phyloP scores from a whole-genome alignment of 176 grass and related monocot genomes.

The Musa acuminata region DNA sequence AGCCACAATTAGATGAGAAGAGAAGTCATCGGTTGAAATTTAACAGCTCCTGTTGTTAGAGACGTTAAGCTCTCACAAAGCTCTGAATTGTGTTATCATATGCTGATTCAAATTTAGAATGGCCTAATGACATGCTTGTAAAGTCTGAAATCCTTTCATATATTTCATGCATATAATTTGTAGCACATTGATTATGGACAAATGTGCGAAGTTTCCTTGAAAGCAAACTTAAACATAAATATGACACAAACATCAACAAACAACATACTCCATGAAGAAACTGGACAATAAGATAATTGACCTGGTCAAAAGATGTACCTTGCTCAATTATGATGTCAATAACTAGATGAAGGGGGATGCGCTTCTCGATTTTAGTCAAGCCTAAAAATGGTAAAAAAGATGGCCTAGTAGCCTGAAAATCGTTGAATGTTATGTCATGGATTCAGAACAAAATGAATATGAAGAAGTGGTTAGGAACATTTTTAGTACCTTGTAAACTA shows the following conservation, averaged over 20 bases:
- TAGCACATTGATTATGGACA: neutral
- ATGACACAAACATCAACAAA: neutral
- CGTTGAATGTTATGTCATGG: neutral
- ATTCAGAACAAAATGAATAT: constrained; percentile 5
- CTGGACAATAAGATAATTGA: neutral
- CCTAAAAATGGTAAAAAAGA: constrained; percentile 44
- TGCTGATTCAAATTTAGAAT: neutral
- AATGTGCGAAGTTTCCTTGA: neutral
- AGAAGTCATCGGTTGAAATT: neutral
- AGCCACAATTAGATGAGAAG: too few species aligned
- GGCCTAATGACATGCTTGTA: neutral
- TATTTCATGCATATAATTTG: neutral
- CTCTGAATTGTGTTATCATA: neutral
- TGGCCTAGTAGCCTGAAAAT: constrained; percentile 37
- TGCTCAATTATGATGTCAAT: constrained; percentile 53
- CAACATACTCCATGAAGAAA: neutral
- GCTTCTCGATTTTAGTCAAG: constrained; percentile 37
- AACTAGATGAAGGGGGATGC: constrained; percentile 53
- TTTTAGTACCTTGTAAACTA: constrained; percentile 49
- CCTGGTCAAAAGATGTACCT: constrained; percentile 29
- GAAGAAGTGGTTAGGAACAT: neutral
- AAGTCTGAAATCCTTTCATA: neutral
- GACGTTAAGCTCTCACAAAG: neutral
- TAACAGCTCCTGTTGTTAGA: neutral
- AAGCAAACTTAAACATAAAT: neutral